Percentiles rank a stretch among this genome's conserved stretches.
Conservation (phyloP, 192 early-diverging fungal species). For the Dimargaris verticillata region DNA sequence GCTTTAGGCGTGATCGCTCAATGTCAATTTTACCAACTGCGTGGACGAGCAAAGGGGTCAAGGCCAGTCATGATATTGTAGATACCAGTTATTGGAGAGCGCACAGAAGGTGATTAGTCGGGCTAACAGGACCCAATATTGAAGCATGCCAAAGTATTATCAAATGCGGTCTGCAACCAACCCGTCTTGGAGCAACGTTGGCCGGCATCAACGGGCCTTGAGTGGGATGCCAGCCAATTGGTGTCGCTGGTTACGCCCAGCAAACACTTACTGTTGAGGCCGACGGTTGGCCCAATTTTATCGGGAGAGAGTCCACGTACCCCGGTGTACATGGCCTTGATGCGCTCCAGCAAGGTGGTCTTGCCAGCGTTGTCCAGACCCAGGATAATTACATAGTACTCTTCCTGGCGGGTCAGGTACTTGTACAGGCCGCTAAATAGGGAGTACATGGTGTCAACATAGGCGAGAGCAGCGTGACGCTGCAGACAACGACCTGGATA, state of each 20-base stretch:
- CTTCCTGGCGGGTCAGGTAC: slow-evolving; percentile 74
- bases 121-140: too few species aligned
- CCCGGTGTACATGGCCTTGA: slow-evolving; percentile 67
- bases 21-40: slow-evolving; percentile 66
- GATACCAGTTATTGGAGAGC: too few species aligned
- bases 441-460: slow-evolving; percentile 56
- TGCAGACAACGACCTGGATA: too few species aligned
- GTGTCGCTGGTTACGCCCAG: too few species aligned
- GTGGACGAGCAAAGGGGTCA: not conserved
- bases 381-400: slow-evolving; percentile 88
- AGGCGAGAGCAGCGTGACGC: too few species aligned
- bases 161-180: too few species aligned
- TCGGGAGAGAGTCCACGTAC: slow-evolving; percentile 59
- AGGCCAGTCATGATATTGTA: too few species aligned
- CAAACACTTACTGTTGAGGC: slow-evolving; percentile 60
- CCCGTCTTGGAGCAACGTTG: too few species aligned
- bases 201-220: too few species aligned
- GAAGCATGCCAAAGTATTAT: too few species aligned
- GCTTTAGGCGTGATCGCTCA: slow-evolving; percentile 54
- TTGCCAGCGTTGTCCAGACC: slow-evolving; percentile 97
- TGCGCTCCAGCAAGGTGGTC: slow-evolving; percentile 87
- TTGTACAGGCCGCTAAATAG: slow-evolving; percentile 79
- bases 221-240: too few species aligned
- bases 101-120: too few species aligned
- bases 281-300: slow-evolving; percentile 87